Conservation (phyloP, 73 alveolate genomes). For the Paramecium caudatum region DNA sequence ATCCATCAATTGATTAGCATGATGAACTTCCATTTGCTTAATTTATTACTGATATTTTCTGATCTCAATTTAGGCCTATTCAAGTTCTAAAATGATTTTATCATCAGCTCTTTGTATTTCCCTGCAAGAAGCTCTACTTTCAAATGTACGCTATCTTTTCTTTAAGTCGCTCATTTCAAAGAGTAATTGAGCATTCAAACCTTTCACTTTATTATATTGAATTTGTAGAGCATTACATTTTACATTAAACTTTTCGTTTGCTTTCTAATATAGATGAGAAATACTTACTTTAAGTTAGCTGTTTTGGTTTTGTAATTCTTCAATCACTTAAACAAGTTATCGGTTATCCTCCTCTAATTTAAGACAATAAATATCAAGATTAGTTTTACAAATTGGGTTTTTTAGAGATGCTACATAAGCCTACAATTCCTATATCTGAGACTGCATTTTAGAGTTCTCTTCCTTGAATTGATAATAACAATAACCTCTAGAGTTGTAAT, state of each 20-base stretch:
- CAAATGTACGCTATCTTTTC: not conserved
- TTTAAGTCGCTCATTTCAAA: not conserved
- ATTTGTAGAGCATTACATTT: conserved; percentile 1
- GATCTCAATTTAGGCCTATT: not conserved
- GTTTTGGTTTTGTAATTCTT: not conserved
- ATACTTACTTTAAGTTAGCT: not conserved
- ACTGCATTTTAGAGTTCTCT: conserved; percentile 17
- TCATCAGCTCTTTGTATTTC: conserved; percentile 14
- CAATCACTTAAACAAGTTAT: not conserved
- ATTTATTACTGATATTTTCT: not conserved
- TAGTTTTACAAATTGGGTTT: conserved; percentile 7
- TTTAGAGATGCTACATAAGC: not conserved
- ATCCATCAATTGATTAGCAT: not conserved
- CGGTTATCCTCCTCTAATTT: not conserved
- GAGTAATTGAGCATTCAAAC: not conserved
- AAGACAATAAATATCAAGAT: not conserved
- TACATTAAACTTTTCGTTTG: not conserved
- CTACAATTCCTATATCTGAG: conserved; percentile 5
- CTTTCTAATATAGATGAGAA: not conserved
- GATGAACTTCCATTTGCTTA: not conserved
- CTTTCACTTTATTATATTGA: conserved; percentile 27
- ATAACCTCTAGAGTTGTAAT: conserved; percentile 22
- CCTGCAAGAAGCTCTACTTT: not conserved
- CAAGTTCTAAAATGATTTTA: not conserved
- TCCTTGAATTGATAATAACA: conserved; percentile 4